Percentiles rank a stretch among this genome's conserved stretches.
These are phyloP conservation scores for Boletus edulis DNA, from an alignment of 768 basidiomycete genomes.

Conservation along the genomic window DNA sequence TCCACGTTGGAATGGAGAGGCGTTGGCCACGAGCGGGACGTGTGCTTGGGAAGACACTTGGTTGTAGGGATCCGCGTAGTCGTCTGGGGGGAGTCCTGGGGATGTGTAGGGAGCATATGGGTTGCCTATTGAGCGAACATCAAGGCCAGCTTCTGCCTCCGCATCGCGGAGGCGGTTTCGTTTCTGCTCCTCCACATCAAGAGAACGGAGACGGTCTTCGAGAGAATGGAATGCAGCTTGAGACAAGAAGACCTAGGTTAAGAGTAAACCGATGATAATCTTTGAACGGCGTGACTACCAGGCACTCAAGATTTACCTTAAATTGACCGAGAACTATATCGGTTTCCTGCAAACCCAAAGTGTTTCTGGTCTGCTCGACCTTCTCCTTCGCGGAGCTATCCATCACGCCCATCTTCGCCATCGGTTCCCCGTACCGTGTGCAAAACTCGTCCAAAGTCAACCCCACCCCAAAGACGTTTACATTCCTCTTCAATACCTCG, in stretches of 20 bases:
- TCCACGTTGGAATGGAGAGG: slow-evolving; percentile 75
- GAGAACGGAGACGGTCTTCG: slow-evolving; percentile 83
- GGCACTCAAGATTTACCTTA: slow-evolving; percentile 54
- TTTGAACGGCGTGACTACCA: not conserved
- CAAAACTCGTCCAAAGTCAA: no score
- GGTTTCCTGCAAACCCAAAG: slow-evolving; percentile 56
- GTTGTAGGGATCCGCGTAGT: slow-evolving; percentile 52
- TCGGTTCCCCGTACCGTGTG: slow-evolving; percentile 75
- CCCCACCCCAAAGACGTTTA: slow-evolving; percentile 74
- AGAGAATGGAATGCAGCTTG: slow-evolving; percentile 83
- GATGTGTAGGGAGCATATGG: slow-evolving; percentile 77
- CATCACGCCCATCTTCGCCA: slow-evolving; percentile 53
- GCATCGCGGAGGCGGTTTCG: slow-evolving; percentile 74
- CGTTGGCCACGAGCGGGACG: no score
- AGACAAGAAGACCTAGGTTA: slow-evolving; percentile 77
- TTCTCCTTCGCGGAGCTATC: slow-evolving; percentile 59
- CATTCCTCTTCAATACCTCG: slow-evolving; percentile 69
- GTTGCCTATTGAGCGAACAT: slow-evolving; percentile 54
- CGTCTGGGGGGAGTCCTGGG: slow-evolving; percentile 44
- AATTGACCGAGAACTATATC: slow-evolving; percentile 82
- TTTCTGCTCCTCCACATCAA: slow-evolving; percentile 85
- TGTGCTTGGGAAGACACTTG: slow-evolving; percentile 57
- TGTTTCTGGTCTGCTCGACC: slow-evolving; percentile 55
- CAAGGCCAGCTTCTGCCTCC: slow-evolving; percentile 68
- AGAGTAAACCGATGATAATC: slow-evolving; percentile 2